Conservation (phyloP, 2,329 filamentous ascomycete species). For the Trichoderma polysporum region DNA sequence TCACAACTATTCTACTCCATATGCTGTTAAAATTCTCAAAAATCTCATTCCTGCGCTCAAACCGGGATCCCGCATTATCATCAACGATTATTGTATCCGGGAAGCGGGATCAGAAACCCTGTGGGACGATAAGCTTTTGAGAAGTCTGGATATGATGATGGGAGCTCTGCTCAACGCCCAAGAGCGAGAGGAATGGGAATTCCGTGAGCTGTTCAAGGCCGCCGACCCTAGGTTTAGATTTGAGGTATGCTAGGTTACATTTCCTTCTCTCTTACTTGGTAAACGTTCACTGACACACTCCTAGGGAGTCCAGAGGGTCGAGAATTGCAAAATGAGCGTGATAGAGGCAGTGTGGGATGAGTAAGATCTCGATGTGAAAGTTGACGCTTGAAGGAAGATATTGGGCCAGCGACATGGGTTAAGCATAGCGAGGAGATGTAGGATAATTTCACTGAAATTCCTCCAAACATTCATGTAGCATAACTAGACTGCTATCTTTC, state of each 20-base stretch:
- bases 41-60: slow-evolving; percentile 56
- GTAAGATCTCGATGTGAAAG: slow-evolving; percentile 12
- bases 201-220: slow-evolving; percentile 43
- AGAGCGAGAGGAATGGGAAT: slow-evolving; percentile 50
- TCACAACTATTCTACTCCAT: slow-evolving; percentile 60
- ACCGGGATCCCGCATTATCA: slow-evolving; percentile 50
- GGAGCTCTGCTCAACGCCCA: slow-evolving; percentile 51
- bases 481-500: accelerated
- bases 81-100: slow-evolving; percentile 47
- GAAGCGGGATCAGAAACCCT: slow-evolving; percentile 40
- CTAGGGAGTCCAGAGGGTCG: slow-evolving; percentile 42
- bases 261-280: not conserved
- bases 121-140: slow-evolving; percentile 49
- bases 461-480: not conserved
- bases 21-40: slow-evolving; percentile 49
- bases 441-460: not conserved
- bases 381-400: not conserved
- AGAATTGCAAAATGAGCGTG: slow-evolving; percentile 48
- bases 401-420: not conserved
- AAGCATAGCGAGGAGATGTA: not conserved
- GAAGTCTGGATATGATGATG: slow-evolving; percentile 55
- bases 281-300: not conserved
- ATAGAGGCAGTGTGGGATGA: slow-evolving; percentile 50
- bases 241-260: slow-evolving; percentile 31
- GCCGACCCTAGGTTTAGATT: slow-evolving; percentile 46